Evolutionary conservation across 108 stramenopile genomes (phyloP), one percentile per base, ranked within the genome.

Genomic region (Cyclotella kingstonii): DNA sequence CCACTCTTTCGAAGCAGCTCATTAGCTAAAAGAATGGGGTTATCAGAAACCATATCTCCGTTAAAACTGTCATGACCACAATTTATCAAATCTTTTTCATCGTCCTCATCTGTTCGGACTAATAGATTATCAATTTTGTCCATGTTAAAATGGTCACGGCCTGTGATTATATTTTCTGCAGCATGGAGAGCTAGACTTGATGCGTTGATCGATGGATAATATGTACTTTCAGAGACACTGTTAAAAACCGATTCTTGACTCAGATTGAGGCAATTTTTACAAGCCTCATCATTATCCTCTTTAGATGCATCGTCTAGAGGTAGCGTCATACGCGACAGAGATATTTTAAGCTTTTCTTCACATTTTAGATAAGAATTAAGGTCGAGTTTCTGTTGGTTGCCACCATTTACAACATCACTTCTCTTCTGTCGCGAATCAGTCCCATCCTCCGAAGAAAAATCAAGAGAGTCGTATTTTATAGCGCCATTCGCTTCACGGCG

Each of bases 21-120:
- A 54, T 90, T 93, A 2, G 84, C 84, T 14, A 51, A 44, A 0
- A 88, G 21, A 17, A 90, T 70, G 17, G 88, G 86, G 75, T 93
- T 90, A 42, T 61, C 21, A 0, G 62, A 39, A n/a, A n/a, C n/a
- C n/a, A n/a, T n/a, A n/a, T n/a, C n/a, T n/a, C n/a, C n/a, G n/a
- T n/a, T n/a, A n/a, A n/a, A n/a, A n/a, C n/a, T n/a, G n/a, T n/a
- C n/a, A n/a, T n/a, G n/a, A n/a, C n/a, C n/a, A n/a, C n/a, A n/a
- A n/a, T n/a, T n/a, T n/a, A n/a, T n/a, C 21, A 52, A 4, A 0
- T 47, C 54, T 43, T 68, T 54, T 26, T 47, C 12, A 17, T 65
- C 34, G 4, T 62, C 27, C 15, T 34, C 40, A 40, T 66, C 45
- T 43, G 36, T 39, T 18, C n/a, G 1, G 18, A 51, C 33, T 19